Base-by-base conservation (phyloP, 2,329 filamentous ascomycete species). In the Orbilia brochopaga region DNA sequence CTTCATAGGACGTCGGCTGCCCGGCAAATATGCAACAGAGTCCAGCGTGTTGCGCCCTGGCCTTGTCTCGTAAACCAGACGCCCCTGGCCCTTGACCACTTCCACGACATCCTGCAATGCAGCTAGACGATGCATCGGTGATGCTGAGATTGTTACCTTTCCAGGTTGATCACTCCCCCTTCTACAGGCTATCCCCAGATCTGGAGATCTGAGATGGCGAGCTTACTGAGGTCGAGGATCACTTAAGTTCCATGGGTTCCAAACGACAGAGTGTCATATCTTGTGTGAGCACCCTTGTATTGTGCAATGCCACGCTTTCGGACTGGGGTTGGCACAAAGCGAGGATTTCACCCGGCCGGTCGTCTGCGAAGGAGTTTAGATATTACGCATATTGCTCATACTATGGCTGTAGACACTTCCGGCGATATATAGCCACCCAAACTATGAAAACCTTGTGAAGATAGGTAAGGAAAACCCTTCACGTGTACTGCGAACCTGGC, bases 91-190 rank as follows among this genome's bases (percentile, higher is more conserved):
- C 44, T 19, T 21, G 44, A 48, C 3, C 40, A 48, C 15, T 48
- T 48, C 44, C 19, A 48, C n/a, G 35, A 54, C 58, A 69, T 63
- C 44, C 35, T 69, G 57, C 32, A 61, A 52, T 51, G 64, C 46
- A 42, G 17, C 23, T 48, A 17, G 15, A 48, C 17, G 24, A 32
- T 52, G 40, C 51, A 21, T 37, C 37, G 30, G 44, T 65, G n/a
- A n/a, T 40, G n/a, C 6, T n/a, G 27, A 37, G 13, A 52, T 52
- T 21, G 17, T 19, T 32, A 19, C 32, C n/a, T n/a, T n/a, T 46
- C n/a, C n/a, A n/a, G n/a, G n/a, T n/a, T n/a, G n/a, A n/a, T n/a
- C n/a, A n/a, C n/a, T n/a, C n/a, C n/a, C n/a, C n/a, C n/a, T n/a
- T n/a, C n/a, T n/a, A n/a, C n/a, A n/a, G n/a, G n/a, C n/a, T n/a